phyloP scores from a whole-genome alignment of 2,329 filamentous ascomycete species.

The Alternaria conjuncta region DNA sequence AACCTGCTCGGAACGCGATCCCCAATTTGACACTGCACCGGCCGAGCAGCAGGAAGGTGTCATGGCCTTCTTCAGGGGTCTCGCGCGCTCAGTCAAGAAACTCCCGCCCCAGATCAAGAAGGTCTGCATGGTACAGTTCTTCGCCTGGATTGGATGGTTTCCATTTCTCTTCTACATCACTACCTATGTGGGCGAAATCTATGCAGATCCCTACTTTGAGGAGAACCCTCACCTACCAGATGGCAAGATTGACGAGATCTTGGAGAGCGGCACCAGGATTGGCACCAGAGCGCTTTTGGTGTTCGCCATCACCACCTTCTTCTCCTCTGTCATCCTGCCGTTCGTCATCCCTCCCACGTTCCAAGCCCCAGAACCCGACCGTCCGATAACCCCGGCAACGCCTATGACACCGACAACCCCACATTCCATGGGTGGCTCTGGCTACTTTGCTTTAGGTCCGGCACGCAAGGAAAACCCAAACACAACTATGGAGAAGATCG shows the following conservation, averaged over 20 bases:
- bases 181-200: slow-evolving; percentile 91
- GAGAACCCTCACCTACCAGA: slow-evolving; percentile 79
- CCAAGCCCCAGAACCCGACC: slow-evolving; percentile 51
- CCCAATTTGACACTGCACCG: slow-evolving; percentile 71
- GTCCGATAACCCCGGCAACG: slow-evolving; percentile 50
- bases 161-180: slow-evolving; percentile 95
- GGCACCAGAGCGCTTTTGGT: slow-evolving; percentile 89
- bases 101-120: slow-evolving; percentile 82
- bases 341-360: slow-evolving; percentile 87
- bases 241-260: slow-evolving; percentile 76
- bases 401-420: slow-evolving; percentile 44
- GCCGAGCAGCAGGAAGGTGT: slow-evolving; percentile 64
- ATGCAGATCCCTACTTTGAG: slow-evolving; percentile 81
- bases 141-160: slow-evolving; percentile 94
- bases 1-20: slow-evolving; percentile 79
- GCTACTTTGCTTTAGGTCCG: slow-evolving; percentile 41
- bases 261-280: slow-evolving; percentile 83
- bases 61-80: slow-evolving; percentile 77
- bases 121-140: slow-evolving; percentile 71
- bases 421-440: slow-evolving; percentile 40
- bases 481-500: slow-evolving; percentile 31
- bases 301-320: slow-evolving; percentile 84
- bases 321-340: slow-evolving; percentile 81
- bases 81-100: slow-evolving; percentile 76
- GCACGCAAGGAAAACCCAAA: slow-evolving; percentile 25